Percentiles rank a stretch among this genome's conserved stretches.
phyloP scores from a whole-genome alignment of 225 moss, liverwort and hornwort species.

The Pseudisothecium myosuroides region DNA sequence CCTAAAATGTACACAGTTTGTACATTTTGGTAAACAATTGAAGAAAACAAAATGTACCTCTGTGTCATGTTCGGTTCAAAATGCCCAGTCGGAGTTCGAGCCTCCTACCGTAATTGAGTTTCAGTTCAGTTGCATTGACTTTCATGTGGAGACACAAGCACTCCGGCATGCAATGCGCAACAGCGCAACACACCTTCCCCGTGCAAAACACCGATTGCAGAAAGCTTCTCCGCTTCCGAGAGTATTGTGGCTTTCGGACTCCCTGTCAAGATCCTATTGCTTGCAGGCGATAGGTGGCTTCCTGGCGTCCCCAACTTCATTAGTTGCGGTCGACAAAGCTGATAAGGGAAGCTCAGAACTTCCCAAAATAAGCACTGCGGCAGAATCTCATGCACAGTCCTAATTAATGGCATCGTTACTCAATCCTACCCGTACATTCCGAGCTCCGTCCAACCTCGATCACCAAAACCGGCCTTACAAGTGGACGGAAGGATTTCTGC shows the following conservation, averaged over 20 bases:
- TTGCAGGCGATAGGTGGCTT: background rate
- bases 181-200: background rate
- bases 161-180: background rate
- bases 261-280: background rate
- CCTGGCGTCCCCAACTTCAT: background rate
- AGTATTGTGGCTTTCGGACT: background rate
- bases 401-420: background rate
- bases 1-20: too few relatives aligned
- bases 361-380: background rate
- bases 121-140: background rate
- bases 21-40: too few relatives aligned
- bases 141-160: background rate
- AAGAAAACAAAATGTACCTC: too few relatives aligned
- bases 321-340: background rate
- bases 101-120: too few relatives aligned
- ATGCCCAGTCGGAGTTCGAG: too few relatives aligned
- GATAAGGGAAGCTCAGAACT: background rate
- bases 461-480: background rate
- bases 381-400: background rate
- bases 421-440: too few relatives aligned
- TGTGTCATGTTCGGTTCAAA: too few relatives aligned
- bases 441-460: background rate
- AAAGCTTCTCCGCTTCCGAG: background rate
- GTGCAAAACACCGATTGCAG: background rate
- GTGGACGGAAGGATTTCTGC: background rate